Base-by-base conservation (phyloP, 208 protist genomes). In the Angomonas deanei region DNA sequence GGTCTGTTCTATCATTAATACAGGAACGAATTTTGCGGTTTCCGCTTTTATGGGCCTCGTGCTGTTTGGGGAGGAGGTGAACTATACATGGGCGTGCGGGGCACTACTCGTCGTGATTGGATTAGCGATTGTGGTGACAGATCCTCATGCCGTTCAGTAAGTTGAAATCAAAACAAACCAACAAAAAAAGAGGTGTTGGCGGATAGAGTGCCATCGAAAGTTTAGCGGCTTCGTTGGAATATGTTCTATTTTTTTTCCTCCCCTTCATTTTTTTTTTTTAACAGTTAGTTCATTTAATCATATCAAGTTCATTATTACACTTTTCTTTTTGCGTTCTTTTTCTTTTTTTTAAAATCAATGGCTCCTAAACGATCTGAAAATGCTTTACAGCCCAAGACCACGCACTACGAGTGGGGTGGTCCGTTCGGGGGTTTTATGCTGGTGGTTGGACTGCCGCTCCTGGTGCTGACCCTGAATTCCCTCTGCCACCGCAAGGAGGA, bases 1-100 rank as follows among this genome's bases (percentile, higher is more conserved):
- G 26, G 79, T 92, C 33, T 91, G 82, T 52, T 80, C 91, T 49
- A 88, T 92, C 56, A 36, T 94, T 39, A 94, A 91, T 64, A 94
- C 82, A 0, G 84, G 83, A 32, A 88, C 66, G 8, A 94, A 92
- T 67, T 94, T 94, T 65, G 81, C 81, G 0, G 78, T 89, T 32
- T 88, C 80, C 56, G 85, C 88, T 1, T 64, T 92, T 23, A 64
- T 82, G 10, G 88, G 88, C 5, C 42, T 92, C 8, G 15, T 91
- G 4, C 61, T 94, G 28, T 94, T 94, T 66, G 70, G 69, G 1
- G 84, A 92, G 62, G 71, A 76, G 39, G 76, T 94, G 60, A 92
- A 77, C 54, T 33, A 68, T 11, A 71, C 73, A 66, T 94, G 88
- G 85, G 72, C 57, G 6, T 39, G 39, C 1, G 85, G 88, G 11